phyloP scores from a whole-genome alignment of 179 eudicot genomes.

The Beta macrorhiza region DNA sequence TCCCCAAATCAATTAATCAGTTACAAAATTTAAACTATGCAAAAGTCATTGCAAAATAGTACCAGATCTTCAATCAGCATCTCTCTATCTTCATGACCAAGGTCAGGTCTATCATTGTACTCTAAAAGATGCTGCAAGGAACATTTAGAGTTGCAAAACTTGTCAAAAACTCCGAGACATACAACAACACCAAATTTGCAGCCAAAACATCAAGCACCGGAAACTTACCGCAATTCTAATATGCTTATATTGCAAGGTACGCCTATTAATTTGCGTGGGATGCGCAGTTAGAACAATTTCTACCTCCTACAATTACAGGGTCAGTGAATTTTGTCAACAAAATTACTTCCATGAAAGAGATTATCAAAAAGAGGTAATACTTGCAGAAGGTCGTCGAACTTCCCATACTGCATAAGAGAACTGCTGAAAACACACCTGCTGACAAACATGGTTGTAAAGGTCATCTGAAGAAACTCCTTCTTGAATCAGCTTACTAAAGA shows the following conservation, averaged over 20 bases:
- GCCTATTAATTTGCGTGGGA: constrained; percentile 90
- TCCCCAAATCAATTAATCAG: background rate
- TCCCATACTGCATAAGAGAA: constrained; percentile 2
- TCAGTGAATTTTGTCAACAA: background rate
- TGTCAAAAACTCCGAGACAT: constrained; percentile 10
- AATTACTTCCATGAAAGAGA: background rate
- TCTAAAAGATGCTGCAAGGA: constrained; percentile 80
- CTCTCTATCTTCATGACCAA: constrained; percentile 74
- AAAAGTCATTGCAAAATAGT: constrained; percentile 1
- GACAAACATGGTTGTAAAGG: constrained; percentile 79
- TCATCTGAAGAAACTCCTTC: constrained; percentile 72
- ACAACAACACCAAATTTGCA: background rate
- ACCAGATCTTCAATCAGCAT: constrained; percentile 95
- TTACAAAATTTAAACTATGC: constrained; percentile 4
- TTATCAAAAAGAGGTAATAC: background rate
- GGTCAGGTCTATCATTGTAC: constrained; percentile 79
- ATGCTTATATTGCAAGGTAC: constrained; percentile 84
- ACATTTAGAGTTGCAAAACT: background rate
- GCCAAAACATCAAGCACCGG: background rate
- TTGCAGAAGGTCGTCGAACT: constrained; percentile 6
- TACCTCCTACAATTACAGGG: constrained; percentile 53
- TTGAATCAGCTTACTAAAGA: constrained; percentile 67
- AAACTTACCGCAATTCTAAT: constrained; percentile 70
- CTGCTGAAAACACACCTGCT: constrained; percentile 52
- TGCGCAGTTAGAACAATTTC: constrained; percentile 95